phyloP scores from a whole-genome alignment of 306 rosid genomes.

The Vigna trinervia region DNA sequence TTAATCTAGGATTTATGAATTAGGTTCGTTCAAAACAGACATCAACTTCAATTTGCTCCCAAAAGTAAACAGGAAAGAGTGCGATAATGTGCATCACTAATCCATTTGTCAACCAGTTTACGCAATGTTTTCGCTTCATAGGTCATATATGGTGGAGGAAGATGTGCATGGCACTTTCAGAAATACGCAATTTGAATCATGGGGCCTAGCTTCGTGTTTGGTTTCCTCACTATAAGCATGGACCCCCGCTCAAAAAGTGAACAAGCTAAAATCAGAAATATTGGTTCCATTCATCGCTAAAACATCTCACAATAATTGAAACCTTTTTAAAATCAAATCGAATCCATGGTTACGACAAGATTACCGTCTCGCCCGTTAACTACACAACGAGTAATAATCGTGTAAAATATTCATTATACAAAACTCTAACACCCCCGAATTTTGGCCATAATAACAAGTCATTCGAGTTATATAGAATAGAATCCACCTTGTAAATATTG shows the following conservation, averaged over 20 bases:
- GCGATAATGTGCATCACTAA: slow-evolving; percentile 14
- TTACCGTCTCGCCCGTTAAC: neutral
- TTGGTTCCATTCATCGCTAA: neutral
- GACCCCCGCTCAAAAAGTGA: slow-evolving; percentile 8
- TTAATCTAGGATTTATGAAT: neutral
- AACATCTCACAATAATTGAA: neutral
- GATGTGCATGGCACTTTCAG: slow-evolving; percentile 37
- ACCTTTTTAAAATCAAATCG: neutral
- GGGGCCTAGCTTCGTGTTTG: slow-evolving; percentile 25
- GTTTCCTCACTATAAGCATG: slow-evolving; percentile 14
- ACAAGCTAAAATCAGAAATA: neutral
- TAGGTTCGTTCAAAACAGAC: neutral
- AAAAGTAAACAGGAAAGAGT: neutral
- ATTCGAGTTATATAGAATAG: too few species aligned
- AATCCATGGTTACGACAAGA: neutral
- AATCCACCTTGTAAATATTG: too few species aligned
- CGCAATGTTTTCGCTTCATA: slow-evolving; percentile 6
- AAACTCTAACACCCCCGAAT: neutral
- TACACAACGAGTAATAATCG: neutral
- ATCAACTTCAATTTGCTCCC: neutral
- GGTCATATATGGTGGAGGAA: neutral
- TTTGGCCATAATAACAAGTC: neutral
- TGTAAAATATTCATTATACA: neutral
- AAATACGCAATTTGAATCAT: slow-evolving; percentile 24
- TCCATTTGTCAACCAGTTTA: slow-evolving; percentile 19